Conservation (phyloP, 345 rosid genomes). For the Eutrema yunnanense region DNA sequence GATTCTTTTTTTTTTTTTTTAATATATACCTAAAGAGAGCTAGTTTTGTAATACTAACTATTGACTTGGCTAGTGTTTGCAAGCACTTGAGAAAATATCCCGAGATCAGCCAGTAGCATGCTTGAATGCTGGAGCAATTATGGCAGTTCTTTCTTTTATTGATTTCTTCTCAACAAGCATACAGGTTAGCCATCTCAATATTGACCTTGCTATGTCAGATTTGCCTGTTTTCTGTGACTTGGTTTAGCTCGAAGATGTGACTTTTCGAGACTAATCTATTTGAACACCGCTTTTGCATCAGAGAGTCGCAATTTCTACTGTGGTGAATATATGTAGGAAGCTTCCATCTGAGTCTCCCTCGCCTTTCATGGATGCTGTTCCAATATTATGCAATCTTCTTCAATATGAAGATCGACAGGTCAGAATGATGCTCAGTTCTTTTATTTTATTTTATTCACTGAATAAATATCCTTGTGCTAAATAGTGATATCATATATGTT, state of each 20-base stretch:
- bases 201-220: background rate
- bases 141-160: constrained; percentile 72
- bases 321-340: constrained; percentile 81
- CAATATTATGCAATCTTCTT: constrained; percentile 78
- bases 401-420: constrained; percentile 91
- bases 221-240: background rate
- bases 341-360: constrained; percentile 63
- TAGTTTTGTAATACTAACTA: constrained; percentile 6
- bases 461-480: background rate
- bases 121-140: constrained; percentile 82
- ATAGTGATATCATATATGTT: background rate
- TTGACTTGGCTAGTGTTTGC: constrained; percentile 60
- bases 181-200: constrained; percentile 47
- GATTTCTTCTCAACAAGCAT: constrained; percentile 87
- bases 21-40: background rate
- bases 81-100: constrained; percentile 97
- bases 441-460: background rate
- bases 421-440: constrained; percentile 12
- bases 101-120: constrained; percentile 81
- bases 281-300: constrained; percentile 28
- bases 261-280: constrained; percentile 3
- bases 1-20: no score
- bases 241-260: background rate
- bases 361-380: constrained; percentile 72
- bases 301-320: constrained; percentile 92